Base-by-base conservation (phyloP, 352 stramenopile genomes). In the Globisporangium viniferum region DNA sequence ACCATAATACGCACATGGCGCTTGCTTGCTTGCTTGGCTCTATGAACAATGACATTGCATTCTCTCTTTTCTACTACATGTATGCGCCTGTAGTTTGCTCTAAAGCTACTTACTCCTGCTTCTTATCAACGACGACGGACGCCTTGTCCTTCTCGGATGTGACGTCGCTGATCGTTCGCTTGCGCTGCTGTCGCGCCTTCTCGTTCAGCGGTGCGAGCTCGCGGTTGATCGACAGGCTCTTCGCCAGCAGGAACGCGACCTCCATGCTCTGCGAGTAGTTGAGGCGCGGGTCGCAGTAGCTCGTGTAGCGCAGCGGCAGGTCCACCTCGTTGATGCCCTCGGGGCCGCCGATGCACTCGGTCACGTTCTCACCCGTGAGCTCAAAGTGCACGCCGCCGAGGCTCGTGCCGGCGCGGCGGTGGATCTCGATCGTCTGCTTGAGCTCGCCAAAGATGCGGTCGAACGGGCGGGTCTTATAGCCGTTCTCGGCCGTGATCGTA, bases 251-350 rank as follows among this genome's bases (percentile, higher is more conserved):
- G 76, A 99, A 99, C 20, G 97, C 97, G 59, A 99, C 88, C 75
- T 99, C 97, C 84, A 99, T 93, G 55, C 95, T 97, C 84, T 99
- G 98, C 67, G 90, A 97, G 75, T 98, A 98, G 82, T 99, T 99
- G 57, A 99, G 85, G 57, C 97, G 91, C 55, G 97, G 97, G 88
- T 99, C 97, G 73, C 97, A 99, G 74, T 93, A 95, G 64, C 97
- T 99, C 67, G 96, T 92, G 90, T 99, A 99, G 65, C 94, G 88
- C 68, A 94, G 78, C 22, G 80, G 87, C 35, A 99, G 81, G 66
- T 98, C 95, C 14, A 90, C 80, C 75, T 98, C 96, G 51, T 91
- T 96, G 33, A 99, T 93, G 65, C 89, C 89, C 66, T 97, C 88
- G 1, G 98, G 86, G 27, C 98, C 98, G 63, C 98, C 98, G 63